Base-by-base conservation (phyloP, 176 grass and related monocot species). In the Raddia distichophylla region DNA sequence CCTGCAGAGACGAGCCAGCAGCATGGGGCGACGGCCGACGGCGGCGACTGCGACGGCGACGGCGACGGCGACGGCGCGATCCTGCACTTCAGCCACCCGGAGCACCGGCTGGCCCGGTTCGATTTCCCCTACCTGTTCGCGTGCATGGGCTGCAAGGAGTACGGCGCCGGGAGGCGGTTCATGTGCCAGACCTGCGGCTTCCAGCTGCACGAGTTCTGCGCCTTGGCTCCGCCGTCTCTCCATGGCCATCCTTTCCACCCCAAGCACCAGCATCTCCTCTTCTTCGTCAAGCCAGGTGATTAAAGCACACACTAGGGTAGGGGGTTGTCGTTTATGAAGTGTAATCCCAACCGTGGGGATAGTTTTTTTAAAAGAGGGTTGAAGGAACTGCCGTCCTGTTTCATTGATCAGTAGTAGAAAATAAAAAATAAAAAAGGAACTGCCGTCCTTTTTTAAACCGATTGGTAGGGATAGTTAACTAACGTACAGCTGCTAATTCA, bases 111-210 rank as follows among this genome's bases (percentile, higher is more conserved):
- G 2, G 69, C 79, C 2, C 90, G 55, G 57, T 77, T 93, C 72
- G 85, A 87, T 66, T 75, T 87, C 42, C 95, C 95, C 6, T 94
- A 93, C 77, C 83, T 94, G 4, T 98, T 94, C 86, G 79, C 77
- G 54, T 98, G 92, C 86, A 91, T 93, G 88, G 95, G 85, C 0
- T 98, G 95, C 92, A 98, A 89, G 84, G 92, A 98, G 79, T 89
- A 80, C 45, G 95, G 95, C 77, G 92, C 90, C 9, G 95, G 95
- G 8, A 94, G 53, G 78, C 46, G 95, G 70, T 93, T 93, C 77
- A 89, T 94, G 67, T 98, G 92, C 84, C 95, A 93, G 61, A 60
- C 62, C 60, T 98, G 92, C 55, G 81, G 88, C 15, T 98, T 91
- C 50, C 87, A 94, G 65, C 88, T 98, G 75, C 92, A 98, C 60